Percentiles rank a stretch among this genome's conserved stretches.
Evolutionary conservation across 2,329 filamentous ascomycete genomes (phyloP).

Genomic region (Xylariales sp.): DNA sequence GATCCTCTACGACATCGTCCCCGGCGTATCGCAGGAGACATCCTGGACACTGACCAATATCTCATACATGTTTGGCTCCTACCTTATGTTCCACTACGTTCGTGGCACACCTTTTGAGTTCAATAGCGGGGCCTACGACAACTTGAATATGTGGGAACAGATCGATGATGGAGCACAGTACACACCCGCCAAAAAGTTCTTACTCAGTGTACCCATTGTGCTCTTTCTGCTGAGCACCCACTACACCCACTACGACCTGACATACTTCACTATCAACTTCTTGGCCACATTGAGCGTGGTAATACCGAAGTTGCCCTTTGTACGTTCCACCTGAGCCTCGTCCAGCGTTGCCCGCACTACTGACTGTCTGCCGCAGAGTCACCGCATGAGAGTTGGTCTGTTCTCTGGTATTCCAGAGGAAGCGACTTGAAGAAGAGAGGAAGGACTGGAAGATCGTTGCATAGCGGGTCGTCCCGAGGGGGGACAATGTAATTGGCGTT

Average conservation of each 20-base stretch:
- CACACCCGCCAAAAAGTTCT: constrained; percentile 97
- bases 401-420: constrained; percentile 68
- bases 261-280: constrained; percentile 97
- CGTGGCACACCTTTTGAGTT: constrained; percentile 98
- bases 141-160: constrained; percentile 99
- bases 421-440: neutral
- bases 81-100: constrained; percentile 99
- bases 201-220: constrained; percentile 88
- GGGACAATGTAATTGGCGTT: constrained; percentile 16
- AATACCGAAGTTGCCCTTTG: constrained; percentile 92
- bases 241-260: constrained; percentile 96
- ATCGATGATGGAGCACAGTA: constrained; percentile 99
- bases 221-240: constrained; percentile 96
- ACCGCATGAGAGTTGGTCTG: constrained; percentile 71
- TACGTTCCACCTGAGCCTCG: constrained; percentile 51
- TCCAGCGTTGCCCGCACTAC: neutral
- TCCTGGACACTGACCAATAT: constrained; percentile 99
- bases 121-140: constrained; percentile 97
- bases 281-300: constrained; percentile 87
- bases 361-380: constrained; percentile 49
- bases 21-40: constrained; percentile 93
- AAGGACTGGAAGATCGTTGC: constrained; percentile 16
- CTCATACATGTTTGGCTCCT: constrained; percentile 97
- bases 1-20: constrained; percentile 95
- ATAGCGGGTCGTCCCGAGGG: constrained; percentile 6